phyloP scores from a whole-genome alignment of 306 rosid species.

The barrel medic (Medicago truncatula) region DNA sequence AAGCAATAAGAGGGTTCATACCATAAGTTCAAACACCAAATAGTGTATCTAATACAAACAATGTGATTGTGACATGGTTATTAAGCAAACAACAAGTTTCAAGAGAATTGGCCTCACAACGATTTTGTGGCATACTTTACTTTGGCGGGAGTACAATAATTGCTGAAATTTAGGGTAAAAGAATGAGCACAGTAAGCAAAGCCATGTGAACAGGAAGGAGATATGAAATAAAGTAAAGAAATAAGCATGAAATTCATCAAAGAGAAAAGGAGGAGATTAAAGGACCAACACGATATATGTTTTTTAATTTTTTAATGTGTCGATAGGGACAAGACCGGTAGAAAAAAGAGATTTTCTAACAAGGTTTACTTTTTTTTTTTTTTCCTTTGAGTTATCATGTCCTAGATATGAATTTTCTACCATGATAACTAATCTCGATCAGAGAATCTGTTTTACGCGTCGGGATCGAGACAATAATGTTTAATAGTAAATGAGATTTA shows the following conservation, averaged over 20 bases:
- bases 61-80: constrained; percentile 6
- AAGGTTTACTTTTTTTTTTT: too few species aligned
- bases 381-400: too few species aligned
- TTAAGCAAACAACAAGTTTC: constrained; percentile 19
- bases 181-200: constrained; percentile 30
- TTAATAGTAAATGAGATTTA: too few species aligned
- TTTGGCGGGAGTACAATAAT: constrained; percentile 39
- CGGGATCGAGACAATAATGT: too few species aligned
- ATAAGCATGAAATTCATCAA: constrained; percentile 12
- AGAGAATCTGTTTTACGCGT: too few species aligned
- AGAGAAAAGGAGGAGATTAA: not conserved
- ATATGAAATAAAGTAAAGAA: constrained; percentile 43
- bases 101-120: constrained; percentile 1
- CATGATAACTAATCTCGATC: too few species aligned
- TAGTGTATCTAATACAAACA: not conserved
- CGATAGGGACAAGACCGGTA: not conserved
- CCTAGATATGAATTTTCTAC: too few species aligned
- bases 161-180: constrained; percentile 32
- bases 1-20: too few species aligned
- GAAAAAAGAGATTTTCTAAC: constrained; percentile 16
- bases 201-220: constrained; percentile 46
- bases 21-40: not conserved
- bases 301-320: too few species aligned
- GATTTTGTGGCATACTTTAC: constrained; percentile 32
- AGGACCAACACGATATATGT: not conserved